phyloP scores from a whole-genome alignment of 169 alveolate genomes.

The Eimeria tenella region DNA sequence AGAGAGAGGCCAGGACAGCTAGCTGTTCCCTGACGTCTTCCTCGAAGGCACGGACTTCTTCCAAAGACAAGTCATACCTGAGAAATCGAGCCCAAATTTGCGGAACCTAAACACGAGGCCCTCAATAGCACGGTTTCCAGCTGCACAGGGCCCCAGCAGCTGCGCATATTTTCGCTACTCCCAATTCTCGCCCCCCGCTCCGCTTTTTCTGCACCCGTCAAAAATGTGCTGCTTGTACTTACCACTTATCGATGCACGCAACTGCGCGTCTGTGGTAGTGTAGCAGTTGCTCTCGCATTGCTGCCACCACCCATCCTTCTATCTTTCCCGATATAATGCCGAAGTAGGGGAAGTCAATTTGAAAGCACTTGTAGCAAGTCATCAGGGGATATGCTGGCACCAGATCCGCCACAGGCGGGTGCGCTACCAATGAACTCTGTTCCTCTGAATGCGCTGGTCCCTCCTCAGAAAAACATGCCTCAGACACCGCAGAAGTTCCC shows the following conservation, averaged over 20 bases:
- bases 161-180: too few relatives aligned
- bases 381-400: conserved; percentile 73
- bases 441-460: neutral
- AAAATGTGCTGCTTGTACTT: neutral
- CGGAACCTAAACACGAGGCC: neutral
- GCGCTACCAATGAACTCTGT: neutral
- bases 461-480: neutral
- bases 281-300: conserved; percentile 83
- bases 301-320: conserved; percentile 84
- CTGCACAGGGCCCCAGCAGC: too few relatives aligned
- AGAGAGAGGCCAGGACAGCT: conserved; percentile 39
- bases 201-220: neutral
- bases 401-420: neutral
- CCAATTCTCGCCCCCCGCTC: too few relatives aligned
- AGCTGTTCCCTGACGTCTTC: conserved; percentile 83
- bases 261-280: conserved; percentile 84
- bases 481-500: neutral
- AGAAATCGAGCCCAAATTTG: neutral
- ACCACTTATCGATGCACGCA: conserved; percentile 80
- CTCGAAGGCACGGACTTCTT: conserved; percentile 83
- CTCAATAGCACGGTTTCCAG: neutral
- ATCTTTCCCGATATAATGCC: conserved; percentile 86
- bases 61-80: conserved; percentile 85
- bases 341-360: conserved; percentile 87
- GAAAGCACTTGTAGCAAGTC: conserved; percentile 85